phyloP scores from a whole-genome alignment of 805 yeast species.

The Nakazawaea ernobii region DNA sequence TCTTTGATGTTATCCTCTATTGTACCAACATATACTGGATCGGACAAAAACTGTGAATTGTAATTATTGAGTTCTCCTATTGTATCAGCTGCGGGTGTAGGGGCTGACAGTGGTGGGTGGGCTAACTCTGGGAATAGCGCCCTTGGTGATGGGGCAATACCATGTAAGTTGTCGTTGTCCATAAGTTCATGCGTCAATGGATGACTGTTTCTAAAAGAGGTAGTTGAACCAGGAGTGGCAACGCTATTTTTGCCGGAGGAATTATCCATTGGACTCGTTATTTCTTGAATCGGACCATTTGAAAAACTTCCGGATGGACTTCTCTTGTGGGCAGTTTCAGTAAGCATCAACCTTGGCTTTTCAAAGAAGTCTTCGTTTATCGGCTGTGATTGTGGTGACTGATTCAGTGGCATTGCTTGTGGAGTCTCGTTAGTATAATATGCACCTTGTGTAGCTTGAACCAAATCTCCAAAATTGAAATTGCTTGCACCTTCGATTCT shows the following conservation, averaged over 20 bases:
- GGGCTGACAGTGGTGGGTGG: not conserved
- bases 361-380: not conserved
- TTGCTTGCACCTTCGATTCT: slow-evolving; percentile 30
- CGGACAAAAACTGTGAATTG: slow-evolving; percentile 15
- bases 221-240: not conserved
- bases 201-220: not conserved
- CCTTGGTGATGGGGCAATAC: slow-evolving; percentile 20
- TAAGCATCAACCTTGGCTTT: slow-evolving; percentile 13
- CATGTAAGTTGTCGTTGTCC: slow-evolving; percentile 11
- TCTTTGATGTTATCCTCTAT: slow-evolving; percentile 41
- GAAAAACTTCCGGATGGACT: not conserved
- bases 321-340: slow-evolving; percentile 8
- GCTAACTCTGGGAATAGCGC: slow-evolving; percentile 22
- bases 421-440: not conserved
- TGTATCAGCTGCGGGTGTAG: not conserved
- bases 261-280: slow-evolving; percentile 22
- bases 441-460: slow-evolving; percentile 17
- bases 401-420: not conserved
- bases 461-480: slow-evolving; percentile 8
- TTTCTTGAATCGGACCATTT: slow-evolving; percentile 1
- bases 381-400: not conserved
- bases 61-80: not conserved
- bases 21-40: slow-evolving; percentile 26
- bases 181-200: slow-evolving; percentile 13
- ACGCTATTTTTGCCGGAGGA: slow-evolving; percentile 14